phyloP scores from a whole-genome alignment of 2,329 filamentous ascomycete genomes.

The Lachnellula occidentalis region DNA sequence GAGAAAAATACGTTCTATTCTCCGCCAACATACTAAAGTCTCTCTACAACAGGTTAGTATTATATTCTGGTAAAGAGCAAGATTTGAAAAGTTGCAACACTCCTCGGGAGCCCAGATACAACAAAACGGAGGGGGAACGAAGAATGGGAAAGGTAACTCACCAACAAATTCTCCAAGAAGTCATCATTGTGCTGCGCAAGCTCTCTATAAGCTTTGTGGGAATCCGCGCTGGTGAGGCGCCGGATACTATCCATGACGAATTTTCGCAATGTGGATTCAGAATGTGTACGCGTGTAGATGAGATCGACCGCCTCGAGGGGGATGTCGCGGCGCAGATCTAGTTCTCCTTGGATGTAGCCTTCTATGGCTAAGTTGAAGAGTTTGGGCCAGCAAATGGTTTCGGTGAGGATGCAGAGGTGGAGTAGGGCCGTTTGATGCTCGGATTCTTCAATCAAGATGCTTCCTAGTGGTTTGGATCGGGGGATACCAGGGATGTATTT shows the following conservation, averaged over 20 bases:
- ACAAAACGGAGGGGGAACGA: too few species aligned
- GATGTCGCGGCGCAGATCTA: slow-evolving; percentile 4
- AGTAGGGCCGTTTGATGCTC: slow-evolving; percentile 11
- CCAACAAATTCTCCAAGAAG: slow-evolving; percentile 1
- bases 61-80: too few species aligned
- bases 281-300: slow-evolving; percentile 12
- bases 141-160: too few species aligned
- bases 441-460: not conserved
- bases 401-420: slow-evolving; percentile 14
- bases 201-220: not conserved
- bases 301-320: slow-evolving; percentile 6
- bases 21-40: not conserved
- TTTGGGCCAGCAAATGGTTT: slow-evolving; percentile 12
- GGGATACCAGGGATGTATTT: slow-evolving; percentile 1
- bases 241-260: slow-evolving; percentile 10
- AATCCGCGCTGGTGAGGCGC: not conserved
- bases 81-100: too few species aligned
- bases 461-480: not conserved
- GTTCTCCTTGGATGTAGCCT: slow-evolving; percentile 12
- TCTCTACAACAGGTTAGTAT: not conserved
- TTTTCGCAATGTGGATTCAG: slow-evolving; percentile 6
- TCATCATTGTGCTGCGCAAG: slow-evolving; percentile 3
- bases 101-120: too few species aligned
- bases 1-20: not conserved
- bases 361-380: slow-evolving; percentile 13